These are phyloP conservation scores for Backusella westeae DNA, from an alignment of 192 early-diverging fungal genomes.

Conservation along the genomic window DNA sequence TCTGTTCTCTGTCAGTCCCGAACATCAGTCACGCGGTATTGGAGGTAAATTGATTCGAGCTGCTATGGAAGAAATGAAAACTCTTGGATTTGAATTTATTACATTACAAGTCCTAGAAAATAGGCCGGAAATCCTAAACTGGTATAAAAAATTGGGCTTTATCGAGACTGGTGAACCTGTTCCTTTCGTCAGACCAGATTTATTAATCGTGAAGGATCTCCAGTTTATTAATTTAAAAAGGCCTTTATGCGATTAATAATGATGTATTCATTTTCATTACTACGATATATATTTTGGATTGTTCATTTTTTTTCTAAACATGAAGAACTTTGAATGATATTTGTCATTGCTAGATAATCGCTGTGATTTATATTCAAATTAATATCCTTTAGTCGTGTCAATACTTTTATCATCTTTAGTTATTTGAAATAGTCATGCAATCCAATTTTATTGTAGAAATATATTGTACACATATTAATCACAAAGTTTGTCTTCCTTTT, in stretches of 20 bases:
- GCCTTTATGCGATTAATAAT: not conserved
- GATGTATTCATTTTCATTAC: not conserved
- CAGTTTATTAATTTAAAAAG: constrained; percentile 36
- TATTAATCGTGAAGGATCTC: constrained; percentile 26
- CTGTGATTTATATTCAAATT: too few species aligned
- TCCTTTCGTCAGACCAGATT: constrained; percentile 38
- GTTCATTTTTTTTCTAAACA: too few species aligned
- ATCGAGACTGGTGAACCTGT: constrained; percentile 40
- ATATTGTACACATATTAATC: too few species aligned
- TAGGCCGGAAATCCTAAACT: constrained; percentile 38
- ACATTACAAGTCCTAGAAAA: constrained; percentile 37
- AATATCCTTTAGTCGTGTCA: too few species aligned
- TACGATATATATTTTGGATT: not conserved
- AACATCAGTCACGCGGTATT: constrained; percentile 45
- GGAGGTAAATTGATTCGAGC: constrained; percentile 45
- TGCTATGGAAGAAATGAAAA: constrained; percentile 30
- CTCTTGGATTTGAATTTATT: constrained; percentile 28
- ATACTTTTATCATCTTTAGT: too few species aligned
- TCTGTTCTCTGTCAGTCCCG: constrained; percentile 43
- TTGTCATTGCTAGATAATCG: too few species aligned
- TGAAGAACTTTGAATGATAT: too few species aligned
- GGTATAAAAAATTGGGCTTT: constrained; percentile 50
- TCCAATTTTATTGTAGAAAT: too few species aligned
- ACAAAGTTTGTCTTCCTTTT: too few species aligned
- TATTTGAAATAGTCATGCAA: too few species aligned